phyloP scores from a whole-genome alignment of 108 stramenopile genomes.

The Conticribra guillardii region DNA sequence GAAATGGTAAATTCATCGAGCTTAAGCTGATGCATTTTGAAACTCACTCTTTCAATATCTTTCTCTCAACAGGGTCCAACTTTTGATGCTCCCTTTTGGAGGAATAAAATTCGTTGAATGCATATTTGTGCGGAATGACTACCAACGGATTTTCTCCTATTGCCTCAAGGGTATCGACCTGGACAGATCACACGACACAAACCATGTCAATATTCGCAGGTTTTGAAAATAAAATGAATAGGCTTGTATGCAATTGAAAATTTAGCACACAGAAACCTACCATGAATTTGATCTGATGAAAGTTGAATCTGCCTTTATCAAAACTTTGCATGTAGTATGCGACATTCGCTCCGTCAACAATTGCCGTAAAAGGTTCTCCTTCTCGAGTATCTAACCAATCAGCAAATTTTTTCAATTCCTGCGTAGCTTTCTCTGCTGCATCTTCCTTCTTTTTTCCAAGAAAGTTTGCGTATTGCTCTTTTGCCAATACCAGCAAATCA shows the following conservation, averaged over 20 bases:
- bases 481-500: conserved; percentile 52
- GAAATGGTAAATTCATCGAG: neutral
- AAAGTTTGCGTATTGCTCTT: conserved; percentile 52
- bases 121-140: conserved; percentile 80
- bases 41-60: conserved; percentile 34
- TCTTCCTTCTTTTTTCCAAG: conserved; percentile 34
- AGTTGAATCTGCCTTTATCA: conserved; percentile 71
- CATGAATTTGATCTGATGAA: conserved; percentile 57
- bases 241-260: neutral
- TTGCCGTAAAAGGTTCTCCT: conserved; percentile 84
- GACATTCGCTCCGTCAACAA: conserved; percentile 79
- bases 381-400: conserved; percentile 69
- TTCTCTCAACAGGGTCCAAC: conserved; percentile 23
- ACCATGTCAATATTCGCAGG: too few relatives aligned
- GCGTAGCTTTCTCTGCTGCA: conserved; percentile 28
- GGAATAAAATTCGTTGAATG: conserved; percentile 37
- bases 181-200: too few relatives aligned
- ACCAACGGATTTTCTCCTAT: conserved; percentile 82
- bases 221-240: neutral
- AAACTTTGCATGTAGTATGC: conserved; percentile 88
- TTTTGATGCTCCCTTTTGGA: conserved; percentile 28
- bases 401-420: conserved; percentile 61
- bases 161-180: conserved; percentile 33
- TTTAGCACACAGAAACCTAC: conserved; percentile 6
- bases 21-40: neutral